These are phyloP conservation scores for Gossypium turneri DNA, from an alignment of 345 rosid genomes.

Conservation along the genomic window DNA sequence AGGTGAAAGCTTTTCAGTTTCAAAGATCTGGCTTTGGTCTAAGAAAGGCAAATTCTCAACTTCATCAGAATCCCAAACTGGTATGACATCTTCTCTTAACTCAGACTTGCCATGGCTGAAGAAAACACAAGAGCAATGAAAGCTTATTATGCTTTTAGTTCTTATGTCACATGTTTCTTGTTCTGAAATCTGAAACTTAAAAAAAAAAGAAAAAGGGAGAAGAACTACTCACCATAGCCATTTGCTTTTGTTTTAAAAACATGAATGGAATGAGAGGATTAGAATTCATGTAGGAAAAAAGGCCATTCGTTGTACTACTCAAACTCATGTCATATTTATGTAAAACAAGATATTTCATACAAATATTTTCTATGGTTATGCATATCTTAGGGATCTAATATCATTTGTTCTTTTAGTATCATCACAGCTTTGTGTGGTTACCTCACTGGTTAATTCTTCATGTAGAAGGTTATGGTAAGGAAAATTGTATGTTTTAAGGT, in stretches of 20 bases:
- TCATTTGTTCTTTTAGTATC: background rate
- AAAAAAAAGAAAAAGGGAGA: background rate
- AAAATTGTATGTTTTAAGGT: background rate
- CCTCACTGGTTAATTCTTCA: background rate
- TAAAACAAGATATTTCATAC: constrained; percentile 16
- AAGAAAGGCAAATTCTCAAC: constrained; percentile 59
- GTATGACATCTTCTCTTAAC: constrained; percentile 56
- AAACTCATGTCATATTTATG: constrained; percentile 9
- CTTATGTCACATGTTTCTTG: constrained; percentile 16
- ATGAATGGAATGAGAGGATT: constrained; percentile 9
- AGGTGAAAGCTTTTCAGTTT: constrained; percentile 81
- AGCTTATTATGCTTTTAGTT: constrained; percentile 25
- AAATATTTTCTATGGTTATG: constrained; percentile 8
- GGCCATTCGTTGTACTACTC: constrained; percentile 7
- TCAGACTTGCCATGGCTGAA: constrained; percentile 63
- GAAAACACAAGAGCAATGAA: constrained; percentile 37
- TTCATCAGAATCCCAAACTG: constrained; percentile 40
- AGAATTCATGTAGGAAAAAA: constrained; percentile 15
- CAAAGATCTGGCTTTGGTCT: constrained; percentile 95
- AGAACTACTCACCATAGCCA: constrained; percentile 3
- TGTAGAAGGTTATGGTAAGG: background rate
- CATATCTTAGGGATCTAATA: background rate
- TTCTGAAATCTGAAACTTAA: constrained; percentile 3
- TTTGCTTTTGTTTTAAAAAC: background rate
- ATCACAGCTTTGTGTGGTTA: background rate